Evolutionary conservation across 192 early-diverging fungal species (phyloP).

Genomic region (Paraglomus brasilianum): DNA sequence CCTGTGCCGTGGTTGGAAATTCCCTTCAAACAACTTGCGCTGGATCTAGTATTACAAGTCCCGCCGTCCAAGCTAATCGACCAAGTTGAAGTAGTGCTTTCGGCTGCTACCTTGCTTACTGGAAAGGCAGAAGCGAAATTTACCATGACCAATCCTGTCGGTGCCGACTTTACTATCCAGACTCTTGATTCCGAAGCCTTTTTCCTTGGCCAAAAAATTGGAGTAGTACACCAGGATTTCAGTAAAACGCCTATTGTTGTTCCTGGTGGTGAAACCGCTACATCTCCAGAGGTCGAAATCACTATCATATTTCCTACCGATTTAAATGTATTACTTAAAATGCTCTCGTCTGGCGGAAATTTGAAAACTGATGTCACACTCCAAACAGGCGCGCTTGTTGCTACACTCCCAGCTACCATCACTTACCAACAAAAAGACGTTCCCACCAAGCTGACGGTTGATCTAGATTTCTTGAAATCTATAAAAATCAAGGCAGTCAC

Average conservation of each 20-base stretch:
- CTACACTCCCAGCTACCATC: too few relatives aligned
- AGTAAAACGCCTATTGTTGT: background rate
- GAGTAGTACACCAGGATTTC: conserved; percentile 34
- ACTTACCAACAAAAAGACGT: too few relatives aligned
- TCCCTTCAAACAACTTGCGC: too few relatives aligned
- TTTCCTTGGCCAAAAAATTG: conserved; percentile 44
- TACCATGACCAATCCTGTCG: conserved; percentile 56
- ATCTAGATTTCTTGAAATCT: too few relatives aligned
- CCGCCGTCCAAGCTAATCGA: conserved; percentile 45
- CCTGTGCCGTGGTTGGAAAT: too few relatives aligned
- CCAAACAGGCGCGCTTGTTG: too few relatives aligned
- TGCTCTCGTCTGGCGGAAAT: too few relatives aligned
- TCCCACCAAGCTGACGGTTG: too few relatives aligned
- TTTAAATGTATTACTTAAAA: too few relatives aligned
- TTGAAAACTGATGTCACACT: too few relatives aligned
- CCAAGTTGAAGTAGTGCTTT: conserved; percentile 42
- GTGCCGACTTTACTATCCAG: conserved; percentile 46
- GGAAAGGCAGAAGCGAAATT: conserved; percentile 48
- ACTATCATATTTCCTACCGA: too few relatives aligned
- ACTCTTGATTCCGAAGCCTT: conserved; percentile 47
- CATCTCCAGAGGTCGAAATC: background rate
- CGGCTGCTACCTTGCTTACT: conserved; percentile 41
- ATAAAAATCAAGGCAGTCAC: too few relatives aligned
- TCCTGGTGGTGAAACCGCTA: background rate
- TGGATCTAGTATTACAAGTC: conserved; percentile 43